Conservation (phyloP, 2,329 filamentous ascomycete species). For the Lasiodiplodia sp. region DNA sequence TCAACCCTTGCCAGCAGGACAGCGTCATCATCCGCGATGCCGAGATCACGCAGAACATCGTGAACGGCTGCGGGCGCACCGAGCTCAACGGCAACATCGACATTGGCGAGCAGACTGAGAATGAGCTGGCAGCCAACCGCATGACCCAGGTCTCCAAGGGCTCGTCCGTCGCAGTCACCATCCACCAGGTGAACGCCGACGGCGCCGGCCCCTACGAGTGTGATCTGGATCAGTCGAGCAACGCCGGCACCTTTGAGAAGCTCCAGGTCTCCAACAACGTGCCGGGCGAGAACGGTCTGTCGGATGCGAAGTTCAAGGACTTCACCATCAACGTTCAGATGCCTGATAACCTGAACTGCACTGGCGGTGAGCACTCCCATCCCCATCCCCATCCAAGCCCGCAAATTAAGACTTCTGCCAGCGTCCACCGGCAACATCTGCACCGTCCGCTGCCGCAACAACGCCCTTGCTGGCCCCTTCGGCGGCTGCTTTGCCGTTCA, state of each 20-base stretch:
- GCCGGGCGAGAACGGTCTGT: constrained; percentile 65
- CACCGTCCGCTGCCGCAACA: constrained; percentile 67
- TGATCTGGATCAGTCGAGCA: constrained; percentile 44
- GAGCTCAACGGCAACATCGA: constrained; percentile 48
- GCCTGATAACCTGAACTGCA: constrained; percentile 49
- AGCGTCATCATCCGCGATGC: constrained; percentile 46
- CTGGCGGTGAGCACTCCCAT: constrained; percentile 3
- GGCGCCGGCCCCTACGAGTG: constrained; percentile 59
- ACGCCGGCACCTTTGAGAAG: constrained; percentile 52
- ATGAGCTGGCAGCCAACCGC: constrained; percentile 42
- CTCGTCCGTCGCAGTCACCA: constrained; percentile 43
- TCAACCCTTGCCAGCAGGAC: constrained; percentile 49
- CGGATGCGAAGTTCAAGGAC: constrained; percentile 62
- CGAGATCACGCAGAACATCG: constrained; percentile 48
- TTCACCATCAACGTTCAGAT: constrained; percentile 65
- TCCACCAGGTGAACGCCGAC: constrained; percentile 63
- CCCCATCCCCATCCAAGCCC: background rate
- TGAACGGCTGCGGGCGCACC: constrained; percentile 47
- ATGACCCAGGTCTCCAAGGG: constrained; percentile 41
- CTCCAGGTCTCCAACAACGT: constrained; percentile 66
- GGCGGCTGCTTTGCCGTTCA: constrained; percentile 66
- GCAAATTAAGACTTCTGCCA: background rate
- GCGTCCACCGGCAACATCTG: constrained; percentile 63
- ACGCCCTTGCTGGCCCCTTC: constrained; percentile 63
- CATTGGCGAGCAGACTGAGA: constrained; percentile 48